Conservation (phyloP, 2,329 filamentous ascomycete genomes). For the Aureobasidium sp. region DNA sequence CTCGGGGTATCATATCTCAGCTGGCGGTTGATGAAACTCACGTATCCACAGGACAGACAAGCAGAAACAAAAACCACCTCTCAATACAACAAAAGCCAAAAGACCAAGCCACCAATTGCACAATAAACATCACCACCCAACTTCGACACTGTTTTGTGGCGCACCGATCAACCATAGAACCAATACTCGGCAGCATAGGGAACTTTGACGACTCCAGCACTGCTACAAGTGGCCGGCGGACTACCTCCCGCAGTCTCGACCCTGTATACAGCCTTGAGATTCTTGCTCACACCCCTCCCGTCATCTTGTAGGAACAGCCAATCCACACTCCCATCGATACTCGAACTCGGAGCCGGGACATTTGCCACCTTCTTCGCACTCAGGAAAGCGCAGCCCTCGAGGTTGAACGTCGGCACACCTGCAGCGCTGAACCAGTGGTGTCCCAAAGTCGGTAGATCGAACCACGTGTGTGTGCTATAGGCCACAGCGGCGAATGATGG, state of each 20-base stretch:
- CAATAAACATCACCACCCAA: neutral
- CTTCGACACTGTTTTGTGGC: neutral
- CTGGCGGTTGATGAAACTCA: neutral
- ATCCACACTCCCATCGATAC: constrained; percentile 31
- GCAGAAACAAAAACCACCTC: neutral
- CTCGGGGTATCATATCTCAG: neutral
- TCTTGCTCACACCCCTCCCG: constrained; percentile 28
- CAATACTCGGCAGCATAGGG: constrained; percentile 44
- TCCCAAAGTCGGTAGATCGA: constrained; percentile 38
- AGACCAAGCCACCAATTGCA: neutral
- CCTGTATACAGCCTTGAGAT: constrained; percentile 41
- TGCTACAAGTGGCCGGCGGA: constrained; percentile 34
- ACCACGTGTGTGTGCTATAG: neutral
- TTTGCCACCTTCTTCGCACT: constrained; percentile 44
- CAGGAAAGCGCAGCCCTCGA: constrained; percentile 40
- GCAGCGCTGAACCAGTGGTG: constrained; percentile 59
- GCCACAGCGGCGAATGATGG: constrained; percentile 6
- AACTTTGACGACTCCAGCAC: constrained; percentile 30
- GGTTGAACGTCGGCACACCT: constrained; percentile 54
- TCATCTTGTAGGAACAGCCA: constrained; percentile 42
- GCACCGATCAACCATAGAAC: constrained; percentile 33
- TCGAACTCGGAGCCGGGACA: constrained; percentile 46
- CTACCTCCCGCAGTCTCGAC: constrained; percentile 43
- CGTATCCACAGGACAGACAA: neutral
- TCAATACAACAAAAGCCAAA: neutral